These are phyloP conservation scores for Aspergillus ibericus DNA, from an alignment of 2,329 filamentous ascomycete genomes.

Conservation along the genomic window DNA sequence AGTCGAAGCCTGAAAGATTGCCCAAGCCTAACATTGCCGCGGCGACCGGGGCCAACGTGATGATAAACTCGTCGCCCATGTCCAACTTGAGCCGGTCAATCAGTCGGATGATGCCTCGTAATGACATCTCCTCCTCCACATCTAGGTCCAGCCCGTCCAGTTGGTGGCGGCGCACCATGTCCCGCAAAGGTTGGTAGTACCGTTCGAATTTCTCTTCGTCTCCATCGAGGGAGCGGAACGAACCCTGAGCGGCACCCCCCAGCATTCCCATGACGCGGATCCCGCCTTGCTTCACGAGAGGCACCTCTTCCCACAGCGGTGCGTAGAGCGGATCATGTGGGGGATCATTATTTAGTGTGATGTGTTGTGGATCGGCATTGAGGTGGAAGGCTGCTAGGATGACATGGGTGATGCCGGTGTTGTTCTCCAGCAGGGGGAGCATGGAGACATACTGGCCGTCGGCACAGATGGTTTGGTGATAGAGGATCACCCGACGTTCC, in stretches of 20 bases:
- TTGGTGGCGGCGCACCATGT: conserved; percentile 60
- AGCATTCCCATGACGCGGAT: conserved; percentile 84
- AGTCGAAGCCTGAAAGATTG: conserved; percentile 78
- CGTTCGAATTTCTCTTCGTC: conserved; percentile 63
- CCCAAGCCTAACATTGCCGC: conserved; percentile 65
- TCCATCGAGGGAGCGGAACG: conserved; percentile 64
- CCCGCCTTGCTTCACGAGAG: conserved; percentile 68
- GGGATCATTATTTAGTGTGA: conserved; percentile 78
- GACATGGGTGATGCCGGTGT: conserved; percentile 72
- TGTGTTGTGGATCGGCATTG: conserved; percentile 64
- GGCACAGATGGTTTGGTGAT: conserved; percentile 66
- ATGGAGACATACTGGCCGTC: conserved; percentile 59
- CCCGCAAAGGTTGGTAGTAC: conserved; percentile 69
- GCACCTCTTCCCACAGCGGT: conserved; percentile 76
- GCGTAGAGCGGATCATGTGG: conserved; percentile 67
- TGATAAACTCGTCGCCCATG: conserved; percentile 61
- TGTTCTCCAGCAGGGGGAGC: conserved; percentile 59
- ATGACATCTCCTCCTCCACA: conserved; percentile 73
- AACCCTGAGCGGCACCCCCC: conserved; percentile 78
- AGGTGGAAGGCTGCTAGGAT: conserved; percentile 86
- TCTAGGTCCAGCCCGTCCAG: conserved; percentile 76
- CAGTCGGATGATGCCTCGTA: conserved; percentile 64
- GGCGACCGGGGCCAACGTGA: conserved; percentile 80
- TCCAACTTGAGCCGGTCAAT: conserved; percentile 64
- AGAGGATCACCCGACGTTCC: conserved; percentile 47